These are phyloP conservation scores for Protomyces inundatus DNA, from an alignment of 1,139 yeast genomes.

Conservation along the genomic window DNA sequence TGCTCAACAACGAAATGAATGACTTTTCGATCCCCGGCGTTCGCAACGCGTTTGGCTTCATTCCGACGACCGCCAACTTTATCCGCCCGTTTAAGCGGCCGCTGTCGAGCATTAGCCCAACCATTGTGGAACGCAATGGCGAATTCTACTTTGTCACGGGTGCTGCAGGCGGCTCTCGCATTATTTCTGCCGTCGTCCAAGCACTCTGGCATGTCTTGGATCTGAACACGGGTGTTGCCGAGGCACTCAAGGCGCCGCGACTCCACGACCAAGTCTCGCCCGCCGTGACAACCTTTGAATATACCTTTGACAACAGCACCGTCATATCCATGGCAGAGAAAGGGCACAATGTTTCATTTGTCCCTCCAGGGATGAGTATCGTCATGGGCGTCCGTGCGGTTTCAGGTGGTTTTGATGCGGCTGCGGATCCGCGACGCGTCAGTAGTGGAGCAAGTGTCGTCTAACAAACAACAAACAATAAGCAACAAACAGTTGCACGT, in stretches of 20 bases:
- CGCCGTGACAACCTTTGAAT: constrained; percentile 58
- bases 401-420: constrained; percentile 14
- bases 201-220: constrained; percentile 64
- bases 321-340: constrained; percentile 3
- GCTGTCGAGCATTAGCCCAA: constrained; percentile 76
- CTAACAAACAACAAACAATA: neutral
- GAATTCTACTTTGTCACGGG: constrained; percentile 75
- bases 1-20: constrained; percentile 90
- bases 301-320: constrained; percentile 36
- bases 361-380: constrained; percentile 14
- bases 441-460: constrained; percentile 17
- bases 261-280: constrained; percentile 88
- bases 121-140: constrained; percentile 60
- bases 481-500: neutral
- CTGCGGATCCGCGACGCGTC: constrained; percentile 19
- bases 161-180: constrained; percentile 94
- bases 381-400: constrained; percentile 11
- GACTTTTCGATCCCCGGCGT: constrained; percentile 74
- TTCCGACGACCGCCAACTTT: constrained; percentile 75
- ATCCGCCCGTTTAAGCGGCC: constrained; percentile 76
- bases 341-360: constrained; percentile 21
- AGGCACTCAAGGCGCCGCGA: constrained; percentile 71
- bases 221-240: constrained; percentile 53
- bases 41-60: constrained; percentile 70
- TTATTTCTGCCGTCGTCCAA: constrained; percentile 74